Base-by-base conservation (phyloP, 2,329 filamentous ascomycete genomes). In the Chaetothyriales sp. region DNA sequence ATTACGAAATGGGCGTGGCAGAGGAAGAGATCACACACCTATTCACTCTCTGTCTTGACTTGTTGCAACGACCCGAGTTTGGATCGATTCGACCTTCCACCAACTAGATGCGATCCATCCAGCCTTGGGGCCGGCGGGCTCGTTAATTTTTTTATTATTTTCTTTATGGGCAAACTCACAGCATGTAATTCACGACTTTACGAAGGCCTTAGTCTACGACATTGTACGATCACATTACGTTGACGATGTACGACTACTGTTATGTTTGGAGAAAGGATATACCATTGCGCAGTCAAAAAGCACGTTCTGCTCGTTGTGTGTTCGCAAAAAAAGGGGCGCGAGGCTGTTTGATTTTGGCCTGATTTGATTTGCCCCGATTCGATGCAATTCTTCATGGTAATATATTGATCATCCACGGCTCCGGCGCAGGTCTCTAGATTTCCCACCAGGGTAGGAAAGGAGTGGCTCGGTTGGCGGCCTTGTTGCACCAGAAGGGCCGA, bases 1-100 rank as follows among this genome's bases (percentile, higher is more conserved):
- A 98, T 69, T 98, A 96, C 65, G 84, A 96, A 62, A 93, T 95
- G 70, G 92, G 92, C 7, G 86, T 96, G 22, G 93, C 87, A 79
- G 92, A 96, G 68, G 89, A 96, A 64, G 81, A 86, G 63, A 95
- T 96, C 60, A 78, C 92, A 59, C 77, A 78, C 52, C 56, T 57
- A 18, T 59, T 60, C 45, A 53, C 48, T 1, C 47, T 56, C 32
- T 51, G 52, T 22, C 49, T 56, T 20, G 50, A 55, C 22, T 51
- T 49, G 19, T 49, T 59, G 8, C 47, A 45, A 18, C 43, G 32
- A 15, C 32, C 32, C 15, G 32, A 39, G 32, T 39, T 39, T 39
- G 32, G 32, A 39, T 39, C 32, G 32, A 39, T 15, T 2, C 32
- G 32, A 15, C 32, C 32, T 5, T 39, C 32, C 10, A 39, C 32